Base-by-base conservation (phyloP, 2,329 filamentous ascomycete species). In the Cercospora berteroae region DNA sequence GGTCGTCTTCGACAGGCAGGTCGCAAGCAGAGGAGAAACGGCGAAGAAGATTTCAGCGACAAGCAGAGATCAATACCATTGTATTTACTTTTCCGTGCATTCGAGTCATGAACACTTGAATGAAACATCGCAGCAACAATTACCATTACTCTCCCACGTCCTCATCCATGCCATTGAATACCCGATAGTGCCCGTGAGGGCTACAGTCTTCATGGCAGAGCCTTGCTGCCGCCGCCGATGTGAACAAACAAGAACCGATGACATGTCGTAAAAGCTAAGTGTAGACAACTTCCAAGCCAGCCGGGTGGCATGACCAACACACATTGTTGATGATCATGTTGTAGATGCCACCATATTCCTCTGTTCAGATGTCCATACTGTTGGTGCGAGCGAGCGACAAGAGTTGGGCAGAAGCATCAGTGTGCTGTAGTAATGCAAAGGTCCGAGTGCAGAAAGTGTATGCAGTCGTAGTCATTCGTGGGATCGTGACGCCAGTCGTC, bases 241-340 rank as follows among this genome's bases (percentile, higher is more conserved):
- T 65, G 29, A 64, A 56, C 59, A 63, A 63, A 59, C 42, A 59
- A 31, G 61, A 64, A 25, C 52, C 52, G 52, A 64, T 57, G 56
- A 64, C 61, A 64, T 64, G 33, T 64, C 39, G 59, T 60, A 70
- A 65, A 62, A 74, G 69, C 63, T 69, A 69, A 71, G 63, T 70
- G 67, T 68, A 70, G 69, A 72, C 56, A 66, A 33, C 56, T 68
- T 67, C 64, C 71, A 67, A 72, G 69, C 64, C 72, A 69, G 68
- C 71, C 69, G 48, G 67, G 67, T 65, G 73, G 70, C 70, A 71
- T 69, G 71, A 71, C 71, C 66, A 72, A 71, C 72, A 74, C 68
- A 75, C 70, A 72, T 75, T 69, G 69, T 71, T 70, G 69, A 73
- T 73, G 72, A 65, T 70, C 67, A 71, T 70, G 71, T 65, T 64